phyloP scores from a whole-genome alignment of 306 rosid species.

The Sicyos edulis region DNA sequence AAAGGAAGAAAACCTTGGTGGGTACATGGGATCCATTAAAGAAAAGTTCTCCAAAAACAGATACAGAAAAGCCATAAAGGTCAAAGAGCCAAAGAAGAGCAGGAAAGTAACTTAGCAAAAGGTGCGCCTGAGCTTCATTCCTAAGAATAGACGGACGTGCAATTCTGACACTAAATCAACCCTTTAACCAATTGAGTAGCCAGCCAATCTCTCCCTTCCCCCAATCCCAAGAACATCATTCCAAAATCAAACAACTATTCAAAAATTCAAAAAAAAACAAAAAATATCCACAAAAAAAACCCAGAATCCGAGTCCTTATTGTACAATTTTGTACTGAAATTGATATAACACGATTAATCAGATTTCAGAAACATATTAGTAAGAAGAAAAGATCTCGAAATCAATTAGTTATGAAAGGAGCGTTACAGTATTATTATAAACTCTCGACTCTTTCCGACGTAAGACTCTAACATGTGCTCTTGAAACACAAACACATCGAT shows the following conservation, averaged over 20 bases:
- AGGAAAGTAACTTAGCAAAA: conserved; percentile 1
- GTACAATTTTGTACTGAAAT: background rate
- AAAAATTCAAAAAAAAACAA: no score
- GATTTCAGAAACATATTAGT: conserved; percentile 19
- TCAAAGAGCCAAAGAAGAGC: background rate
- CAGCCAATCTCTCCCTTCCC: no score
- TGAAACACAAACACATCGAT: no score
- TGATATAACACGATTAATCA: background rate
- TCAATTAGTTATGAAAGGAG: no score
- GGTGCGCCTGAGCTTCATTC: conserved; percentile 27
- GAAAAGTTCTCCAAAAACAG: conserved; percentile 18
- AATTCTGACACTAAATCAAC: conserved; percentile 33
- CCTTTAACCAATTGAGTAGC: conserved; percentile 4
- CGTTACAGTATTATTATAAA: no score
- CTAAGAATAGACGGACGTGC: conserved; percentile 26
- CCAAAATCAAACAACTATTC: background rate
- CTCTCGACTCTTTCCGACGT: no score
- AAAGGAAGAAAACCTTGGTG: no score
- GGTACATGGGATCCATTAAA: background rate
- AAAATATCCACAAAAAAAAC: background rate
- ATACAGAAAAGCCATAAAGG: conserved; percentile 8
- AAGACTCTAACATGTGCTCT: no score
- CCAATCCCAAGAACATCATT: no score
- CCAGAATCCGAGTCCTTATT: background rate
- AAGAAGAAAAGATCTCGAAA: conserved; percentile 52